phyloP scores from a whole-genome alignment of 495 filamentous ascomycete species.

The Aspergillus olivimuriae region DNA sequence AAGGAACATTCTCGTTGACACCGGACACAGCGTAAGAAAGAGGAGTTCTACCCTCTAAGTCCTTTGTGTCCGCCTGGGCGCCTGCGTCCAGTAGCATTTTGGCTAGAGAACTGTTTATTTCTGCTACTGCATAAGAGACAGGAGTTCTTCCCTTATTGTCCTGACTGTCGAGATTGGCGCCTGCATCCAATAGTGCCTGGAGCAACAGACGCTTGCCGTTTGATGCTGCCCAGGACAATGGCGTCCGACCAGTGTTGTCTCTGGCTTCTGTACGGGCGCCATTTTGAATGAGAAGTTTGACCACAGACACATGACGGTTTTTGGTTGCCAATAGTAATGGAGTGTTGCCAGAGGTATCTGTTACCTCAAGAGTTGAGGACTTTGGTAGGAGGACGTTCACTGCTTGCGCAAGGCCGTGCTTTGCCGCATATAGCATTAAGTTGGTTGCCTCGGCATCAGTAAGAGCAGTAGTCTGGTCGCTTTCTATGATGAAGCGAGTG shows the following conservation, averaged over 20 bases:
- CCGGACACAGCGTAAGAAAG: not conserved
- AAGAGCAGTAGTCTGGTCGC: not conserved
- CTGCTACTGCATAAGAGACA: not conserved
- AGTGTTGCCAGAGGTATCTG: not conserved
- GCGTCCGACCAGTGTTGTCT: not conserved
- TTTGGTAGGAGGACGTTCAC: not conserved
- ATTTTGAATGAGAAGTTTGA: not conserved
- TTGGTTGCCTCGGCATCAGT: not conserved
- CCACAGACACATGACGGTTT: not conserved
- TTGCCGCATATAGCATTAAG: not conserved
- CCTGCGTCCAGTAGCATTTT: not conserved
- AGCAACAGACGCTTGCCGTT: not conserved
- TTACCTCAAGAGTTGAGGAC: not conserved
- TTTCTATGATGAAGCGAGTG: not conserved
- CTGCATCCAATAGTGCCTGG: not conserved
- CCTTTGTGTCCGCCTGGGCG: not conserved
- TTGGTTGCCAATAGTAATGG: not conserved
- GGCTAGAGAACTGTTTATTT: not conserved
- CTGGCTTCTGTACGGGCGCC: not conserved
- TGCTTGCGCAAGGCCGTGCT: not conserved
- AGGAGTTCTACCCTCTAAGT: not conserved
- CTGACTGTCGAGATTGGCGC: not conserved
- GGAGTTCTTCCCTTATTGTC: not conserved
- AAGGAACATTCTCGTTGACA: not conserved
- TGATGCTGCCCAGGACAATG: not conserved